Conservation (phyloP, 495 filamentous ascomycete genomes). For the Xylaria grammica region DNA sequence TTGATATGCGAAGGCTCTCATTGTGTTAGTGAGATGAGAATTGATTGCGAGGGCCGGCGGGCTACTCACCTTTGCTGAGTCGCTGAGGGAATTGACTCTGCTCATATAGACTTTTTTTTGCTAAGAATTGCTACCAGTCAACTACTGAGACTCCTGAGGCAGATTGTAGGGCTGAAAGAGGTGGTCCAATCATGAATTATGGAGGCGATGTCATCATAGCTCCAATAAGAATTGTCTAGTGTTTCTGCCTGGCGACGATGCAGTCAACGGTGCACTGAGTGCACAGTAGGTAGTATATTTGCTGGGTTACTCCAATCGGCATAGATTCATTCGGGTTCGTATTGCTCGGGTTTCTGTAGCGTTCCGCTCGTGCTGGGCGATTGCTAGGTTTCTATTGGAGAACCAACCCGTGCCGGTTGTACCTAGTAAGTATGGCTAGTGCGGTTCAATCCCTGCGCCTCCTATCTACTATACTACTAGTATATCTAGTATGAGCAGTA, state of each 20-base stretch:
- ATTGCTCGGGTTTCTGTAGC: constrained; percentile 19
- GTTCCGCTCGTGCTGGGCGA: background rate
- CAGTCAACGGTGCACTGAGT: background rate
- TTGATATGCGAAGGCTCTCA: constrained; percentile 15
- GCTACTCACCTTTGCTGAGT: background rate
- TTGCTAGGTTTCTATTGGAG: background rate
- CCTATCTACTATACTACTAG: background rate
- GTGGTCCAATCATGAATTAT: background rate
- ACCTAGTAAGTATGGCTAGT: background rate
- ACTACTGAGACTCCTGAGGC: background rate
- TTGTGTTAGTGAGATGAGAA: constrained; percentile 3
- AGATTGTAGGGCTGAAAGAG: constrained; percentile 4
- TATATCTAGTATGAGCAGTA: no score
- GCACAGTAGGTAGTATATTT: background rate
- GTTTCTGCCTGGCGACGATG: background rate
- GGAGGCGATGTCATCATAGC: constrained; percentile 1
- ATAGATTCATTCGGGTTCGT: constrained; percentile 1
- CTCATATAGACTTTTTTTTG: background rate
- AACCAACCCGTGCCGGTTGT: background rate
- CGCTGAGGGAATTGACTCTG: background rate
- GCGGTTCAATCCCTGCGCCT: background rate
- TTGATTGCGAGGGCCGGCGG: background rate
- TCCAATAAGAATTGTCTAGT: background rate
- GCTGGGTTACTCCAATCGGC: background rate
- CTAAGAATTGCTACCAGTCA: background rate